Evolutionary conservation across 2,329 filamentous ascomycete species (phyloP).

Genomic region (Cryphonectria carpinicola): DNA sequence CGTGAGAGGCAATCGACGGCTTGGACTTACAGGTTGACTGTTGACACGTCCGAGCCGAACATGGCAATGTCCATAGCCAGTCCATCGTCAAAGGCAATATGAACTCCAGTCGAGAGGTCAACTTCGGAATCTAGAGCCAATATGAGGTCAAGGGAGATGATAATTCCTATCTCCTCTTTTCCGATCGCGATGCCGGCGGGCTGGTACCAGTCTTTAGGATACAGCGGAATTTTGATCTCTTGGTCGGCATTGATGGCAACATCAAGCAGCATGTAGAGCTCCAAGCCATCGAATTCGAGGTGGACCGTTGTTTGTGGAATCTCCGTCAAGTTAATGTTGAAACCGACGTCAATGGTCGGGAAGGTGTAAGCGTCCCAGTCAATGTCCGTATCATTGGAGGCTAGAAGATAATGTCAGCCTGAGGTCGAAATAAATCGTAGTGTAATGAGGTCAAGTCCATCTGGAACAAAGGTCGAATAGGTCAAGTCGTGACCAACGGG

Average conservation of each 20-base stretch:
- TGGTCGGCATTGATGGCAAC: conserved; percentile 46
- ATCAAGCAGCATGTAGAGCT: conserved; percentile 55
- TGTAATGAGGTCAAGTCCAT: neutral
- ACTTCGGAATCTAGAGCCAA: conserved; percentile 51
- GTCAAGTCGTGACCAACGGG: conserved; percentile 30
- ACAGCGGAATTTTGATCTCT: conserved; percentile 54
- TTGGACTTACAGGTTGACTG: conserved; percentile 51
- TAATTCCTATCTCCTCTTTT: conserved; percentile 48
- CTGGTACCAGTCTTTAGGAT: conserved; percentile 45
- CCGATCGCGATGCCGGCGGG: conserved; percentile 47
- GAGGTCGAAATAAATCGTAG: neutral
- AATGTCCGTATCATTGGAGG: conserved; percentile 31
- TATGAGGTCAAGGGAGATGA: conserved; percentile 57
- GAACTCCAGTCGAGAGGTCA: conserved; percentile 57
- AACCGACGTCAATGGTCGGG: conserved; percentile 45
- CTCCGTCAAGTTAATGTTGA: conserved; percentile 47
- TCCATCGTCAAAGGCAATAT: conserved; percentile 57
- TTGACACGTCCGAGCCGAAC: conserved; percentile 53
- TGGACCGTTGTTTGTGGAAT: conserved; percentile 48
- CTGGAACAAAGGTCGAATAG: neutral
- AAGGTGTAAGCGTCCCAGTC: conserved; percentile 39
- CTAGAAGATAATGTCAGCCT: neutral
- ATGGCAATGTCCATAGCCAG: conserved; percentile 52
- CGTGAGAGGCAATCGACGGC: neutral
- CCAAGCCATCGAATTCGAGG: conserved; percentile 55